These are phyloP conservation scores for Fusarium piperis DNA, from an alignment of 2,329 filamentous ascomycete genomes.

Conservation along the genomic window DNA sequence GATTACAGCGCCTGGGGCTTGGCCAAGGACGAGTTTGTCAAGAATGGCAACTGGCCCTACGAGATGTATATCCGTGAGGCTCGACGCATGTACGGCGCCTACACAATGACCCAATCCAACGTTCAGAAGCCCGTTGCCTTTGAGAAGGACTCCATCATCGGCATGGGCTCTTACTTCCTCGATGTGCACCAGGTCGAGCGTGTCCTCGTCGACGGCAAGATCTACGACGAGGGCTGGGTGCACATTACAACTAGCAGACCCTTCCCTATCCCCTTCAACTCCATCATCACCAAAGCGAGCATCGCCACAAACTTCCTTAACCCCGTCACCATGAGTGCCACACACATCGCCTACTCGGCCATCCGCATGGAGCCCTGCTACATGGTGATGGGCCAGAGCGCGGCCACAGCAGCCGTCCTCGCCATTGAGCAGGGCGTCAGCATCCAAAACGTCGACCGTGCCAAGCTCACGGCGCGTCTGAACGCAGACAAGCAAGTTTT, in stretches of 20 bases:
- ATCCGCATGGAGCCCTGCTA: slow-evolving; percentile 12
- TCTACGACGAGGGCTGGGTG: slow-evolving; percentile 6
- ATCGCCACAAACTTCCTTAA: slow-evolving; percentile 8
- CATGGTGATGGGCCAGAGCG: slow-evolving; percentile 13
- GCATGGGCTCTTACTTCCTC: neutral
- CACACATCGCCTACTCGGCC: slow-evolving; percentile 3
- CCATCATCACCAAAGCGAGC: neutral
- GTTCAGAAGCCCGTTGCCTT: neutral
- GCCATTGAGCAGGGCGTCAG: slow-evolving; percentile 8
- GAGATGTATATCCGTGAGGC: slow-evolving; percentile 11
- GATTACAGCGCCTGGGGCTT: neutral
- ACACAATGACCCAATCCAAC: slow-evolving; percentile 4
- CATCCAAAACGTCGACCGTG: slow-evolving; percentile 6
- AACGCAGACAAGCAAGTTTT: neutral
- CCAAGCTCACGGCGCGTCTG: neutral
- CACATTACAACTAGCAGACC: neutral
- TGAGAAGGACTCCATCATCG: neutral
- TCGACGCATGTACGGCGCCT: slow-evolving; percentile 7
- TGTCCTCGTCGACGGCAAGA: neutral
- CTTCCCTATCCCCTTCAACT: neutral
- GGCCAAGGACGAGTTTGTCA: slow-evolving; percentile 8
- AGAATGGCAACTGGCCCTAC: slow-evolving; percentile 6
- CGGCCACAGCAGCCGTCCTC: slow-evolving; percentile 2
- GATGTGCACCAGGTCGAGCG: slow-evolving; percentile 12
- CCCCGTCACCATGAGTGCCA: slow-evolving; percentile 6